Conservation (phyloP, 2,329 filamentous ascomycete genomes). For the Proliferodiscus dingleyae region DNA sequence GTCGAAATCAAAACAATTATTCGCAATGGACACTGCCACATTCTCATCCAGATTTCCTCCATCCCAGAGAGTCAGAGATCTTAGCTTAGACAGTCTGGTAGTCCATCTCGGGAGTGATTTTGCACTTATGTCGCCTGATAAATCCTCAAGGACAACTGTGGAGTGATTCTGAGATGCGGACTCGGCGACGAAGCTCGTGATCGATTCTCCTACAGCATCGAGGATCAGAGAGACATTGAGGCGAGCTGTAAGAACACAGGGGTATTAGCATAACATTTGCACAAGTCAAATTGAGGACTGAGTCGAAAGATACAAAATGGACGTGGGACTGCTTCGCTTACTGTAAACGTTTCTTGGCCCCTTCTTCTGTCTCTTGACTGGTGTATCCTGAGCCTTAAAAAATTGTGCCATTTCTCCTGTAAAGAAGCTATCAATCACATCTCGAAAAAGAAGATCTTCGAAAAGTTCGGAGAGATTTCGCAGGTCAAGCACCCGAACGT, state of each 20-base stretch:
- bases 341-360: background rate
- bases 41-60: conserved; percentile 54
- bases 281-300: conserved; percentile 15
- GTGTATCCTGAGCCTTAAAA: conserved; percentile 29
- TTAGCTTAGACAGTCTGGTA: conserved; percentile 52
- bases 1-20: conserved; percentile 56
- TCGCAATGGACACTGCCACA: conserved; percentile 48
- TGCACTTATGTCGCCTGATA: conserved; percentile 51
- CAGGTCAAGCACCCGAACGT: conserved; percentile 60
- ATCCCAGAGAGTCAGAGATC: conserved; percentile 55
- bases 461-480: conserved; percentile 56
- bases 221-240: conserved; percentile 36
- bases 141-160: conserved; percentile 50
- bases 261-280: background rate
- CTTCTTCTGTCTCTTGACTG: conserved; percentile 23
- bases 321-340: too few relatives aligned
- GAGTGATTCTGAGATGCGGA: conserved; percentile 38
- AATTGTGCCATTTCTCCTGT: conserved; percentile 34
- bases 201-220: conserved; percentile 49
- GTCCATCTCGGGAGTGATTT: conserved; percentile 53
- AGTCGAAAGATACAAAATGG: too few relatives aligned
- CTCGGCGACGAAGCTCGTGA: conserved; percentile 46
- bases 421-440: conserved; percentile 36
- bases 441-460: conserved; percentile 41
- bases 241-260: conserved; percentile 1